Evolutionary conservation across 1,139 yeast species (phyloP), one percentile per base, ranked within the genome.

Genomic region (Yamadazyma aaseri): DNA sequence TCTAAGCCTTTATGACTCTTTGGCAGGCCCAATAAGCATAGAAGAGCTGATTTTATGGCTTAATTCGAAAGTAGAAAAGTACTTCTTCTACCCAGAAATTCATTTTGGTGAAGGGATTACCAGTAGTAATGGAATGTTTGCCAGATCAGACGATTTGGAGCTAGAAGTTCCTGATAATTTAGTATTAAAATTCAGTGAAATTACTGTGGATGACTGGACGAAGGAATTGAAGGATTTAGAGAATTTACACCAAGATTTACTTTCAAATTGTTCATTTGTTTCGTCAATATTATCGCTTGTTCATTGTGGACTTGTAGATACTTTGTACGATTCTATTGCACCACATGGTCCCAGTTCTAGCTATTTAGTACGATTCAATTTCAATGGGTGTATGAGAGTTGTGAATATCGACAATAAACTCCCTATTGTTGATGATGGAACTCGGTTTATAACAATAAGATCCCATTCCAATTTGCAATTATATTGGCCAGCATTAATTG

Each of bases 191-290:
- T 53, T 50, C 29, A 31, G 36, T 9, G 38, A 29, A n/a, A 32
- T 51, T 32, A 46, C 13, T 2, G 27, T 35, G 14, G 37, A 27
- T 25, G 50, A 50, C 26, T 55, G 61, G 65, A 17, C 44, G 15
- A 20, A 40, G 23, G 34, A 47, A 5, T 14, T 18, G 3, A 34
- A 29, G 2, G 58, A 53, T 17, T 44, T 56, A 38, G 35, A 35
- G 26, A 60, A 49, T 4, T 53, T 71, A 14, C 65, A 69, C 49
- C 86, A 80, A 48, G 86, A 80, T 44, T 51, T 71, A 2, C 57
- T 83, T 13, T 70, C 76, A n/a, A 82, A 86, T 51, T 86, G 96
- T 55, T 83, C 95, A 0, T 76, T 86, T 45, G 86, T 86, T 2
- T 81, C 87, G 3, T 71, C 87, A 0, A 52, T 83, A 23, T 59